phyloP scores from a whole-genome alignment of 2,329 filamentous ascomycete genomes.

The Dactylellina parvicollis region DNA sequence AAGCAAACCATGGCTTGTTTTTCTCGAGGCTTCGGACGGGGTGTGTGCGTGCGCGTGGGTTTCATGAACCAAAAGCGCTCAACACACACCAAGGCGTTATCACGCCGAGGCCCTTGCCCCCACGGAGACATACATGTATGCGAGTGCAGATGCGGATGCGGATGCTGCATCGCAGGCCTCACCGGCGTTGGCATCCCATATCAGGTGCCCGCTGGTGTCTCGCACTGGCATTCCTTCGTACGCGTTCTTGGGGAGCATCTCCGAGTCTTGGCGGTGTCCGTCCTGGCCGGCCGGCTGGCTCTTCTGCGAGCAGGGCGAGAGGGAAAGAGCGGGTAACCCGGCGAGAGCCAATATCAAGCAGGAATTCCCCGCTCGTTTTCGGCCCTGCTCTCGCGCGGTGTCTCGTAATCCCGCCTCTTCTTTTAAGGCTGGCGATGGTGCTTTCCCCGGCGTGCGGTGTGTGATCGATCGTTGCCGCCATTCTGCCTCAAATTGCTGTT shows the following conservation, averaged over 20 bases:
- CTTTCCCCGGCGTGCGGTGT: not conserved
- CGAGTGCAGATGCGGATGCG: conserved; percentile 2
- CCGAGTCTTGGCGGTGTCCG: conserved; percentile 41
- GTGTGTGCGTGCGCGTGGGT: not conserved
- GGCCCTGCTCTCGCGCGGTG: conserved; percentile 8
- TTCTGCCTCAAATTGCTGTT: conserved; percentile 34
- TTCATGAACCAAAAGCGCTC: not conserved
- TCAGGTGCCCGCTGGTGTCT: too few species aligned
- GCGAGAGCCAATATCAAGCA: conserved; percentile 1
- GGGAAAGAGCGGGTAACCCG: conserved; percentile 34
- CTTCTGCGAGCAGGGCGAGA: conserved; percentile 15
- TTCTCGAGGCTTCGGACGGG: not conserved
- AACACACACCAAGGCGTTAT: not conserved
- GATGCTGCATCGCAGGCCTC: not conserved
- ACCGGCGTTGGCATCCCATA: too few species aligned
- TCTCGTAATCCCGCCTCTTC: not conserved
- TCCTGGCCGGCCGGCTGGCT: not conserved
- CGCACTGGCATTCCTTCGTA: conserved; percentile 25
- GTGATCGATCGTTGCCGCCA: conserved; percentile 7
- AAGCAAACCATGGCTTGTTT: too few species aligned
- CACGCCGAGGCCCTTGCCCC: conserved; percentile 6
- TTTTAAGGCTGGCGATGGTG: not conserved
- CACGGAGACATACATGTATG: conserved; percentile 36
- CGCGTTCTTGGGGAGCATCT: conserved; percentile 14
- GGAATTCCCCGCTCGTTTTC: conserved; percentile 28